Evolutionary conservation across 2,329 filamentous ascomycete species (phyloP).

Genomic region (Stromatinia cepivora): DNA sequence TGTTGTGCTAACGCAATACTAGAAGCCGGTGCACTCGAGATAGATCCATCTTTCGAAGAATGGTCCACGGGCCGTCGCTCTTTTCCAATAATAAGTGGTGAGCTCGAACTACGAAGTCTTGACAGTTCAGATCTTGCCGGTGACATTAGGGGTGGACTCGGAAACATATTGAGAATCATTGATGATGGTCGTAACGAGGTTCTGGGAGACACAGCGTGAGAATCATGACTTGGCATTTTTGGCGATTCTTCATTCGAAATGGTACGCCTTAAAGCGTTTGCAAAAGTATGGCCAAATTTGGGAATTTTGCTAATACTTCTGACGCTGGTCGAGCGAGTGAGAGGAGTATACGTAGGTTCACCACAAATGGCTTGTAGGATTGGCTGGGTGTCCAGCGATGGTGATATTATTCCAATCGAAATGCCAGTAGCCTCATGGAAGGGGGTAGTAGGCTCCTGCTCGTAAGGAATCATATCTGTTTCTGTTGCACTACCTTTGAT

Average conservation of each 20-base stretch:
- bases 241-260: constrained; percentile 15
- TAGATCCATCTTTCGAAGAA: background rate
- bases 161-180: constrained; percentile 2
- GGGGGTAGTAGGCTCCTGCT: background rate
- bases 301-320: constrained; percentile 13
- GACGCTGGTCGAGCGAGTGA: constrained; percentile 12
- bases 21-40: constrained; percentile 10
- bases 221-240: background rate
- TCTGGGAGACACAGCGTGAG: background rate
- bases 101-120: constrained; percentile 17
- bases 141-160: background rate
- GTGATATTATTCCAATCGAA: background rate
- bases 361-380: background rate
- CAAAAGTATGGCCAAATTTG: constrained; percentile 20
- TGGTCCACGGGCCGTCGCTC: background rate
- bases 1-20: constrained; percentile 22
- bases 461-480: background rate
- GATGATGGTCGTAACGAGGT: constrained; percentile 2
- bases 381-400: background rate
- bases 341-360: background rate
- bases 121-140: background rate
- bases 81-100: background rate
- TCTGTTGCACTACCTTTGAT: background rate
- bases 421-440: background rate
- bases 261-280: constrained; percentile 19